Conservation (phyloP, 2,329 filamentous ascomycete genomes). For the Herpotrichia juniperi region DNA sequence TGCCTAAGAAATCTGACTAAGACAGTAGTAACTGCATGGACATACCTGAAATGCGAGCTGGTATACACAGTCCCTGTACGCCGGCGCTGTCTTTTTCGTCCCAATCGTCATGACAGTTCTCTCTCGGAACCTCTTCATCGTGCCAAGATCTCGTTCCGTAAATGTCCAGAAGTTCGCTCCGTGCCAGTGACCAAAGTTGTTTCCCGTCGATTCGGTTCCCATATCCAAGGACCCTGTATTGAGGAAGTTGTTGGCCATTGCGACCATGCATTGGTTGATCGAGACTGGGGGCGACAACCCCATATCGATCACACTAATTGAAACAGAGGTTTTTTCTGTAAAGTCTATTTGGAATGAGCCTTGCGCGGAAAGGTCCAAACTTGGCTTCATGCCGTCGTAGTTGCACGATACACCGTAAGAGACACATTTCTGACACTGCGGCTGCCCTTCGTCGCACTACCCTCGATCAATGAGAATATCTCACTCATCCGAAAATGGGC, state of each 20-base stretch:
- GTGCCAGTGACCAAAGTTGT: not conserved
- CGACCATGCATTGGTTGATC: conserved; percentile 14
- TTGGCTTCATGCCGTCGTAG: conserved; percentile 45
- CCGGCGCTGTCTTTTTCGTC: conserved; percentile 28
- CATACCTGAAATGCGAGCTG: conserved; percentile 51
- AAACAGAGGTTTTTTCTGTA: not conserved
- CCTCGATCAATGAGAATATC: conserved; percentile 9
- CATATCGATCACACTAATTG: not conserved
- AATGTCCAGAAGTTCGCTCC: conserved; percentile 19
- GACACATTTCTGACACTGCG: conserved; percentile 56
- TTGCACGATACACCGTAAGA: conserved; percentile 57
- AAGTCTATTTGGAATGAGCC: conserved; percentile 33
- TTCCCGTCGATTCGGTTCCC: not conserved
- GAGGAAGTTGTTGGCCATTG: conserved; percentile 16
- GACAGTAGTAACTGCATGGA: not conserved
- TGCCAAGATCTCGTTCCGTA: conserved; percentile 25
- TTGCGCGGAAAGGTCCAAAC: conserved; percentile 41
- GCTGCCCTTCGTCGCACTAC: conserved; percentile 62
- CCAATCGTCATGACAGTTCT: conserved; percentile 53
- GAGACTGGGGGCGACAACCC: conserved; percentile 13
- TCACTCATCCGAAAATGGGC: conserved; percentile 6
- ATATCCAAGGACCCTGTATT: not conserved
- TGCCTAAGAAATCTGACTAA: not conserved
- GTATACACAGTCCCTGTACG: conserved; percentile 46
- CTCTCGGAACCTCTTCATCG: conserved; percentile 52